These are phyloP conservation scores for Hanseniaspora mollemarum DNA, from an alignment of 805 yeast genomes.

Conservation along the genomic window DNA sequence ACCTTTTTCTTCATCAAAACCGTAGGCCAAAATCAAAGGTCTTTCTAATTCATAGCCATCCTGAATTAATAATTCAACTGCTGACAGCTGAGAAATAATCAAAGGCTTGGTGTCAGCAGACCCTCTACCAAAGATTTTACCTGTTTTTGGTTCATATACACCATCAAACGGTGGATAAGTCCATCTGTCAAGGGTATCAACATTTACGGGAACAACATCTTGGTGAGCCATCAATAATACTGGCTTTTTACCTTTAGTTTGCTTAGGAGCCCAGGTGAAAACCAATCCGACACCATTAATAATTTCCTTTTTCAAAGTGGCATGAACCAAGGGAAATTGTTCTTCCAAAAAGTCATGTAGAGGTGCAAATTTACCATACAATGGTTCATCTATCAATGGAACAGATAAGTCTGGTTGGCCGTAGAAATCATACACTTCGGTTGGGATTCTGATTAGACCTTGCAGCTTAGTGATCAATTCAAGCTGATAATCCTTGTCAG, in stretches of 20 bases:
- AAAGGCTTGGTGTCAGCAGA: constrained; percentile 60
- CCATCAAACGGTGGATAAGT: constrained; percentile 54
- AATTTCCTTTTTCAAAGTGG: constrained; percentile 38
- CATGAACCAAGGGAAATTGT: constrained; percentile 45
- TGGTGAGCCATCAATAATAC: constrained; percentile 62
- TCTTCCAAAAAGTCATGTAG: constrained; percentile 44
- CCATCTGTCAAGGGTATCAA: constrained; percentile 49
- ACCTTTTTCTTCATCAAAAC: constrained; percentile 61
- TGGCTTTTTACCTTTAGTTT: constrained; percentile 44
- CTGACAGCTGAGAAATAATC: constrained; percentile 50
- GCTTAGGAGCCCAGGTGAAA: constrained; percentile 48
- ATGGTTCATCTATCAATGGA: constrained; percentile 16
- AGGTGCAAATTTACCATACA: constrained; percentile 26
- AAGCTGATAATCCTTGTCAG: constrained; percentile 12
- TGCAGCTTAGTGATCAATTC: constrained; percentile 30
- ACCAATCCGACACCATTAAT: constrained; percentile 56
- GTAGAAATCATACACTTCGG: constrained; percentile 45
- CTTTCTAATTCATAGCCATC: constrained; percentile 27
- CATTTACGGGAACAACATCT: constrained; percentile 70
- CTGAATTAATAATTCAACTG: constrained; percentile 40
- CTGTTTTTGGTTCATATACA: constrained; percentile 45
- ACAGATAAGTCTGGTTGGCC: constrained; percentile 18
- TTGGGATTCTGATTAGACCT: constrained; percentile 49
- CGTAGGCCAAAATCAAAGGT: constrained; percentile 49
- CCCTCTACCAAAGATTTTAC: constrained; percentile 61